Conservation (phyloP, 192 early-diverging fungal species). For the Backusella psychrophila region DNA sequence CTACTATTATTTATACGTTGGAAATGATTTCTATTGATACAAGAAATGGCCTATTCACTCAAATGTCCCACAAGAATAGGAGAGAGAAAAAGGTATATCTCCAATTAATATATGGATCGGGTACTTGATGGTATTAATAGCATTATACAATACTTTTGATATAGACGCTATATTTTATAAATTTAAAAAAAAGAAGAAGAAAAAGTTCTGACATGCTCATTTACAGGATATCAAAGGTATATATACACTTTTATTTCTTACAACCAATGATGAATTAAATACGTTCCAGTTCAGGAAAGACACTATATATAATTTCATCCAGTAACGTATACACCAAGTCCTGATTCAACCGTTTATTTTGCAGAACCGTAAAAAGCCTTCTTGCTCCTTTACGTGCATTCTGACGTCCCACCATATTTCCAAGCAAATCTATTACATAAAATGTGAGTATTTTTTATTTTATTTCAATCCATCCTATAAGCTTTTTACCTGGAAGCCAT, state of each 20-base stretch:
- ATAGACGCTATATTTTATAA: background rate
- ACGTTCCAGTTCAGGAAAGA: constrained; percentile 69
- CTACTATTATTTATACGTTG: too few relatives aligned
- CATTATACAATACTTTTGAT: background rate
- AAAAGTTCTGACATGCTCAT: background rate
- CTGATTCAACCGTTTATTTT: constrained; percentile 75
- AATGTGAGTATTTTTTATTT: background rate
- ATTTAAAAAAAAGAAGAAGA: too few relatives aligned
- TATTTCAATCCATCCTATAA: background rate
- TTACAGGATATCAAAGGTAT: background rate
- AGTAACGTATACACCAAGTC: constrained; percentile 73
- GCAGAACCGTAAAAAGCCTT: constrained; percentile 66
- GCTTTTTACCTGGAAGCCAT: constrained; percentile 52
- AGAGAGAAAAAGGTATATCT: background rate
- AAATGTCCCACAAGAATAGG: background rate
- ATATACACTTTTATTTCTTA: background rate
- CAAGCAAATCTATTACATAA: constrained; percentile 52
- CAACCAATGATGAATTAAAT: background rate
- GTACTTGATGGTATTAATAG: background rate
- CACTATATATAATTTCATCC: constrained; percentile 65
- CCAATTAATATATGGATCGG: background rate
- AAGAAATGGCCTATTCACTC: background rate
- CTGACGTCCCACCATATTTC: constrained; percentile 76
- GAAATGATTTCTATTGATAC: too few relatives aligned
- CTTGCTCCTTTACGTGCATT: constrained; percentile 78